phyloP scores from a whole-genome alignment of 257 asterid species.

The Ophiorrhiza pumila region DNA sequence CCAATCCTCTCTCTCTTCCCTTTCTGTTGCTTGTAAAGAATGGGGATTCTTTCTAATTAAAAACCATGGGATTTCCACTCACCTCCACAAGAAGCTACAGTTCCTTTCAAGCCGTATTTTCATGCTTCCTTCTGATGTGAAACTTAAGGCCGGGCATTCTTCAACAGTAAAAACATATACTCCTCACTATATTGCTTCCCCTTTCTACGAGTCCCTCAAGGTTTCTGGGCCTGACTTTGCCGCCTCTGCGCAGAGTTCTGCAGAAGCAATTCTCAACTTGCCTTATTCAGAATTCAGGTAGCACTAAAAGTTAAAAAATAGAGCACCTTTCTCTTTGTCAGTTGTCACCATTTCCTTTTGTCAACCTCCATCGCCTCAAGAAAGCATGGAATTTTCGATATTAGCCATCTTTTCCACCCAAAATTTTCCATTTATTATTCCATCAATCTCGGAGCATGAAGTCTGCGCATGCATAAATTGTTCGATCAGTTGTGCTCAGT shows the following conservation, averaged over 20 bases:
- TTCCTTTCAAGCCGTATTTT: slow-evolving; percentile 39
- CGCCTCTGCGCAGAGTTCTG: slow-evolving; percentile 52
- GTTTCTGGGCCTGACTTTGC: slow-evolving; percentile 66
- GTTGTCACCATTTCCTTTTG: neutral
- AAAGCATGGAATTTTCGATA: neutral
- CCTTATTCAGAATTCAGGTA: slow-evolving; percentile 51
- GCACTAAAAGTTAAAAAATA: neutral
- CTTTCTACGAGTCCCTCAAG: slow-evolving; percentile 59
- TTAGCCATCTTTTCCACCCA: no score
- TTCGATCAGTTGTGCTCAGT: no score
- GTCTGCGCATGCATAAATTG: no score
- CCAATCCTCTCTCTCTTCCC: slow-evolving; percentile 47
- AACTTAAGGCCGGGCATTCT: slow-evolving; percentile 55
- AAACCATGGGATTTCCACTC: slow-evolving; percentile 59
- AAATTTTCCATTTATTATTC: no score
- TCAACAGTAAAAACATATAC: slow-evolving; percentile 50
- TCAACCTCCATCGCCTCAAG: neutral
- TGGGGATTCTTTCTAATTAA: slow-evolving; percentile 64
- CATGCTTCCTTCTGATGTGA: slow-evolving; percentile 51
- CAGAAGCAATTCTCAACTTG: slow-evolving; percentile 39
- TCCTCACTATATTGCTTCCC: slow-evolving; percentile 76
- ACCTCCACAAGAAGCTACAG: slow-evolving; percentile 33
- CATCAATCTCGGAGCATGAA: no score
- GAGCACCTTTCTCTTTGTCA: neutral
- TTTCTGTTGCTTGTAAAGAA: slow-evolving; percentile 56